Conservation (phyloP, 208 protist genomes). For the Novymonas esmeraldas region DNA sequence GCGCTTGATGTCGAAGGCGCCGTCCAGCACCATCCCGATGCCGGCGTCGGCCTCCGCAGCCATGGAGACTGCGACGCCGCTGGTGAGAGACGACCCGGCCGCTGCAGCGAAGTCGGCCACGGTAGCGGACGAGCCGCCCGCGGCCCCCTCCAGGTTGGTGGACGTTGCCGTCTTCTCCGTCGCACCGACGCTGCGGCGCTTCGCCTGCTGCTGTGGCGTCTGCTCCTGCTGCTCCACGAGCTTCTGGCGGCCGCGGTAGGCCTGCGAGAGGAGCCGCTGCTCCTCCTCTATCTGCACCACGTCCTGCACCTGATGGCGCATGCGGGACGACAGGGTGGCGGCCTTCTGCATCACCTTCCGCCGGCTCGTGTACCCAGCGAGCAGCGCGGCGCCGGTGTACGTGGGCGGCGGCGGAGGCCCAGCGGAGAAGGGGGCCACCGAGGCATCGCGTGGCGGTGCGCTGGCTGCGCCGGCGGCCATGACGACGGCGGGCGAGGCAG, state of each 20-base stretch:
- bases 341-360: conserved; percentile 41
- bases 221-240: conserved; percentile 11
- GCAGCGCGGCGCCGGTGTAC: conserved; percentile 30
- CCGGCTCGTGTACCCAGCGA: conserved; percentile 30
- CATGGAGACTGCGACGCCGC: too few relatives aligned
- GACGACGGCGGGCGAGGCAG: not conserved
- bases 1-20: conserved; percentile 12
- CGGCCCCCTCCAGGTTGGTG: too few relatives aligned
- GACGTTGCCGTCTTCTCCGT: not conserved
- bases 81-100: too few relatives aligned
- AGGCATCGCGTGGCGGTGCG: not conserved
- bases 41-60: conserved; percentile 5
- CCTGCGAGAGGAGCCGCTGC: conserved; percentile 30
- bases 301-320: conserved; percentile 41
- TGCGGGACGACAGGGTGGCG: conserved; percentile 28
- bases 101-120: too few relatives aligned
- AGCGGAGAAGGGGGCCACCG: not conserved
- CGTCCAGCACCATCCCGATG: conserved; percentile 9
- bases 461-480: not conserved
- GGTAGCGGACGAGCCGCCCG: not conserved
- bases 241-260: conserved; percentile 23
- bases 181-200: not conserved
- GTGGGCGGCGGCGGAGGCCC: not conserved
- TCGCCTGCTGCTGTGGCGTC: not conserved
- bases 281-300: conserved; percentile 48